These are phyloP conservation scores for Monosporascus sp. DNA, from an alignment of 2,329 filamentous ascomycete genomes.

Conservation along the genomic window DNA sequence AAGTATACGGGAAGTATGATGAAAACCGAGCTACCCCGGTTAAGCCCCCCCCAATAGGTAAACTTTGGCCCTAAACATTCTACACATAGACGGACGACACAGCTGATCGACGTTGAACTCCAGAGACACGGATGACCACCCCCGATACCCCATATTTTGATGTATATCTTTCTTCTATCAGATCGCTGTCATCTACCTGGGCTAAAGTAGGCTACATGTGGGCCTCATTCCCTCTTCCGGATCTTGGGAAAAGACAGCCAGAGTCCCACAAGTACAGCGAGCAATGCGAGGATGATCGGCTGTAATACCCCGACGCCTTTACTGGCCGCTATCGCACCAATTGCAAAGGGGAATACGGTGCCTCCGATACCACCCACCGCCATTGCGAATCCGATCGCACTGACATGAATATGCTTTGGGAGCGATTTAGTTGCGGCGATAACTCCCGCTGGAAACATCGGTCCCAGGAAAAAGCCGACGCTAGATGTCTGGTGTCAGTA, in stretches of 20 bases:
- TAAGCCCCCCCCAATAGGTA: too few species aligned
- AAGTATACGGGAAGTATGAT: too few species aligned
- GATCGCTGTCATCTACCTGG: not conserved
- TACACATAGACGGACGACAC: too few species aligned
- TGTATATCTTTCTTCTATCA: not conserved
- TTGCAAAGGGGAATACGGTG: constrained; percentile 59
- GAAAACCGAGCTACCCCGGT: too few species aligned
- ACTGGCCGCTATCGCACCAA: constrained; percentile 60
- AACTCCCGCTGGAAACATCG: constrained; percentile 70
- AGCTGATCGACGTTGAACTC: too few species aligned
- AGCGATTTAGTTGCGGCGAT: constrained; percentile 70
- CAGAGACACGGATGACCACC: too few species aligned
- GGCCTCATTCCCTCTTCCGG: not conserved
- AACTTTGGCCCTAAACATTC: too few species aligned
- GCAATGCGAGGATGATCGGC: constrained; percentile 45
- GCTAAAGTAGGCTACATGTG: not conserved
- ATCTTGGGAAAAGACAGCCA: not conserved
- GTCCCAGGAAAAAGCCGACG: constrained; percentile 75
- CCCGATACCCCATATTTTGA: too few species aligned
- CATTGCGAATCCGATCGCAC: constrained; percentile 74
- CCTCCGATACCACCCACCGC: constrained; percentile 72
- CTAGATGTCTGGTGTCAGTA: too few species aligned
- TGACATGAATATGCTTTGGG: constrained; percentile 67
- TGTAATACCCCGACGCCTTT: constrained; percentile 53
- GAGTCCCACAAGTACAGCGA: constrained; percentile 20